Conservation (phyloP, 2,329 filamentous ascomycete genomes). For the Trichoderma koningiopsis region DNA sequence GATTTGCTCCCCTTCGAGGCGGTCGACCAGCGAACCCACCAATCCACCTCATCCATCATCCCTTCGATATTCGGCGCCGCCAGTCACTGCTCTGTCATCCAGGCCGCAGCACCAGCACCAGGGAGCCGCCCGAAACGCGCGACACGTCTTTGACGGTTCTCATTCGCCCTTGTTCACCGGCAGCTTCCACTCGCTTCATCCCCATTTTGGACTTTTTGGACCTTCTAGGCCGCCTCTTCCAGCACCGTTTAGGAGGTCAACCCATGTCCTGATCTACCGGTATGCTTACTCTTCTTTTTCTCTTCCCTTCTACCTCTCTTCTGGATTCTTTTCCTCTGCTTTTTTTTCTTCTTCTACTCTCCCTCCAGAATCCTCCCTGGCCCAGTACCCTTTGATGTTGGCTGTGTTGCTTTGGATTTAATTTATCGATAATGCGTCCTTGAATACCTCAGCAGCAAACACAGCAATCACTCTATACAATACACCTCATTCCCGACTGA, state of each 20-base stretch:
- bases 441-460: neutral
- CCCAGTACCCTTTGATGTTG: neutral
- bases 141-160: neutral
- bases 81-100: constrained; percentile 14
- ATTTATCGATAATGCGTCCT: constrained; percentile 10
- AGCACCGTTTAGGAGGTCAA: constrained; percentile 13
- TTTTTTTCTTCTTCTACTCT: neutral
- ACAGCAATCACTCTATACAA: neutral
- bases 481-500: constrained; percentile 2
- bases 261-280: constrained; percentile 25
- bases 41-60: constrained; percentile 20
- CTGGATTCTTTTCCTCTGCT: neutral
- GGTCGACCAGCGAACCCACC: constrained; percentile 22
- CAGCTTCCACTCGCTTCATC: constrained; percentile 18
- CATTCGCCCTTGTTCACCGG: constrained; percentile 16
- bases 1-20: constrained; percentile 17
- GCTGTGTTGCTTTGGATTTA: neutral
- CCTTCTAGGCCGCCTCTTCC: constrained; percentile 4
- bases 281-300: constrained; percentile 8
- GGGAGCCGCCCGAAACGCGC: constrained; percentile 14
- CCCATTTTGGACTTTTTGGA: constrained; percentile 14
- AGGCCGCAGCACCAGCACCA: constrained; percentile 11
- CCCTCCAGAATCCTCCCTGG: neutral
- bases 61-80: constrained; percentile 8
- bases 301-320: neutral